phyloP scores from a whole-genome alignment of 2,329 filamentous ascomycete genomes.

The Nothophaeocryptopus gaeumannii region DNA sequence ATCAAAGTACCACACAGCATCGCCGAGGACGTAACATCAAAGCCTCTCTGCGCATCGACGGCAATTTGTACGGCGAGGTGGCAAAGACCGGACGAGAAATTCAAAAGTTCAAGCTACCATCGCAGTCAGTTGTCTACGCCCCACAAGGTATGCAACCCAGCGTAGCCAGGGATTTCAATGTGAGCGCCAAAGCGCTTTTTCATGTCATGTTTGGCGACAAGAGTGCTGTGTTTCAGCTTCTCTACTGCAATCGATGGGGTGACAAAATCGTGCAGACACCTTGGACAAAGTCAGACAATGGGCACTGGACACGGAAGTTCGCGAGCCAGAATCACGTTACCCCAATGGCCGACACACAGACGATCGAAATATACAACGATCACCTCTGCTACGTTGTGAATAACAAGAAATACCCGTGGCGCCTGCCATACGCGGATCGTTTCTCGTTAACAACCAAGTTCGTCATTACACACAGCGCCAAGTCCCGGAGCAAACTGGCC shows the following conservation, averaged over 20 bases:
- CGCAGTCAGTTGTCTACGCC: conserved; percentile 76
- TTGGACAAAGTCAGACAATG: conserved; percentile 69
- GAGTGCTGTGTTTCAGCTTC: conserved; percentile 85
- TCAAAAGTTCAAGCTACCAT: conserved; percentile 77
- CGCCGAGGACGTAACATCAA: conserved; percentile 52
- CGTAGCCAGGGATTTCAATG: conserved; percentile 78
- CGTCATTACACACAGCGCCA: conserved; percentile 88
- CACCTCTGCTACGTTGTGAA: conserved; percentile 65
- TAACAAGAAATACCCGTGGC: conserved; percentile 68
- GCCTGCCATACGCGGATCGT: conserved; percentile 74
- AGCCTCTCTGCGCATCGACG: conserved; percentile 60
- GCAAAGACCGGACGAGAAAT: conserved; percentile 45
- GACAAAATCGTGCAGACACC: conserved; percentile 79
- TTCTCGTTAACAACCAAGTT: conserved; percentile 87
- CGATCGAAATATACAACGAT: conserved; percentile 66
- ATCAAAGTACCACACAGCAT: conserved; percentile 38
- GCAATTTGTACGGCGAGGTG: conserved; percentile 53
- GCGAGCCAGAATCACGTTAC: conserved; percentile 37
- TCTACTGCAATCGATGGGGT: conserved; percentile 80
- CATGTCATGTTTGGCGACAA: conserved; percentile 96
- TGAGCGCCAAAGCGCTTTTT: conserved; percentile 91
- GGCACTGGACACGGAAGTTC: conserved; percentile 61
- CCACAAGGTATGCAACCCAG: conserved; percentile 77
- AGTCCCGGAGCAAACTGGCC: conserved; percentile 87
- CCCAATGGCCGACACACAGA: conserved; percentile 72